Percentiles rank a stretch among this genome's conserved stretches.
Conservation (phyloP, 1,284 basidiomycete genomes). For the Fomitopsis palustris region DNA sequence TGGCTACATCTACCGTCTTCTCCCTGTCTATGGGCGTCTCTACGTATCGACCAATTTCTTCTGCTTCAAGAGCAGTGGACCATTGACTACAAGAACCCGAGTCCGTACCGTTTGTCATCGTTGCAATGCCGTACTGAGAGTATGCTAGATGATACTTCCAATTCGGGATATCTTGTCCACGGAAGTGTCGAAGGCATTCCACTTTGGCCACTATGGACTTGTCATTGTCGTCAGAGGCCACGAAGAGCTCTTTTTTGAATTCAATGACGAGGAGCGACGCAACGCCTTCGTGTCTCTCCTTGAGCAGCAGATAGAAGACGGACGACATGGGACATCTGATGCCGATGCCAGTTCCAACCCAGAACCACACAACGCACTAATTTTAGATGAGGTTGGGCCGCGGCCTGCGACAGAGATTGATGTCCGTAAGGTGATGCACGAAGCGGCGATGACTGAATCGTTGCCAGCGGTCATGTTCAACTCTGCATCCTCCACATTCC, state of each 20-base stretch:
- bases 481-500: slow-evolving; percentile 87
- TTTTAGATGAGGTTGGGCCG: slow-evolving; percentile 71
- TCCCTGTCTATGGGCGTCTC: slow-evolving; percentile 84
- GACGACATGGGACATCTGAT: slow-evolving; percentile 45
- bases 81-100: slow-evolving; percentile 72
- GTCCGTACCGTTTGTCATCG: slow-evolving; percentile 34
- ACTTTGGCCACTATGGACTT: slow-evolving; percentile 86
- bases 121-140: not conserved
- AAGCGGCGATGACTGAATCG: slow-evolving; percentile 54
- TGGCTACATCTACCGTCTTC: slow-evolving; percentile 81
- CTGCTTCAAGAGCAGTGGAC: slow-evolving; percentile 84
- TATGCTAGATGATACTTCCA: slow-evolving; percentile 85
- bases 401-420: slow-evolving; percentile 20
- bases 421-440: slow-evolving; percentile 13
- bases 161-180: slow-evolving; percentile 83
- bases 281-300: slow-evolving; percentile 74
- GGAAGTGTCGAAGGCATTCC: slow-evolving; percentile 84
- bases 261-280: slow-evolving; percentile 74
- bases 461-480: slow-evolving; percentile 90
- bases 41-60: slow-evolving; percentile 87
- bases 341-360: slow-evolving; percentile 42
- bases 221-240: slow-evolving; percentile 91
- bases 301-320: slow-evolving; percentile 77
- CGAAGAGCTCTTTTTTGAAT: slow-evolving; percentile 97
- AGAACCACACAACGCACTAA: slow-evolving; percentile 62